Conservation (phyloP, 768 basidiomycete genomes). For the Tricholoma sp. region DNA sequence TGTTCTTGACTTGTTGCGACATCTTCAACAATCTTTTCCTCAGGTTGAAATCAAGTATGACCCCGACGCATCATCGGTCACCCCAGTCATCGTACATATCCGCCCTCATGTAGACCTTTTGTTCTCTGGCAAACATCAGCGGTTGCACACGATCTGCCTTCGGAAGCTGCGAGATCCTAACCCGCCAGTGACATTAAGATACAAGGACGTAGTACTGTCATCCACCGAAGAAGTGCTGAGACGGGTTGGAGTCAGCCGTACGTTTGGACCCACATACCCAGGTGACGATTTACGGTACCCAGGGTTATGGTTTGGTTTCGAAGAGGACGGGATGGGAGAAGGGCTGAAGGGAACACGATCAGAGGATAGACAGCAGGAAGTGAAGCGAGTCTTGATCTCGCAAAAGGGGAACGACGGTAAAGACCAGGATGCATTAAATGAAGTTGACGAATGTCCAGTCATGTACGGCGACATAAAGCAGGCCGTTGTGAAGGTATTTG, state of each 20-base stretch:
- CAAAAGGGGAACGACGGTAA: constrained; percentile 59
- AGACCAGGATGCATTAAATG: constrained; percentile 65
- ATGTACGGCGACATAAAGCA: constrained; percentile 72
- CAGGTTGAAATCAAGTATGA: constrained; percentile 85
- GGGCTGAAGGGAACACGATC: constrained; percentile 43
- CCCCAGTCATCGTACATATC: constrained; percentile 73
- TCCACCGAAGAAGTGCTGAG: constrained; percentile 56
- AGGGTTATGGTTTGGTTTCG: constrained; percentile 80
- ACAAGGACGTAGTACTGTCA: constrained; percentile 60
- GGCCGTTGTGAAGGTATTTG: constrained; percentile 61
- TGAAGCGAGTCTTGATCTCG: constrained; percentile 67
- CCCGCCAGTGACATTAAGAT: constrained; percentile 64
- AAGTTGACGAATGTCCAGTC: constrained; percentile 54
- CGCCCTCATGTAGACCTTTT: constrained; percentile 82
- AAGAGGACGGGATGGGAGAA: constrained; percentile 63
- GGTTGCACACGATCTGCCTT: constrained; percentile 74
- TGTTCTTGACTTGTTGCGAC: constrained; percentile 61
- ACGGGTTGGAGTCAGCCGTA: constrained; percentile 60
- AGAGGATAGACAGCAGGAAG: constrained; percentile 72
- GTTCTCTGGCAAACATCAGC: constrained; percentile 75
- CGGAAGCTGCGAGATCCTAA: constrained; percentile 61
- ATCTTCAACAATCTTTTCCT: constrained; percentile 65
- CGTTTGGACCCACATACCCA: constrained; percentile 82
- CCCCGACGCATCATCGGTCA: constrained; percentile 60
- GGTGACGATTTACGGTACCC: constrained; percentile 75